These are phyloP conservation scores for Tilletia setariae DNA, from an alignment of 1,284 basidiomycete genomes.

Conservation along the genomic window DNA sequence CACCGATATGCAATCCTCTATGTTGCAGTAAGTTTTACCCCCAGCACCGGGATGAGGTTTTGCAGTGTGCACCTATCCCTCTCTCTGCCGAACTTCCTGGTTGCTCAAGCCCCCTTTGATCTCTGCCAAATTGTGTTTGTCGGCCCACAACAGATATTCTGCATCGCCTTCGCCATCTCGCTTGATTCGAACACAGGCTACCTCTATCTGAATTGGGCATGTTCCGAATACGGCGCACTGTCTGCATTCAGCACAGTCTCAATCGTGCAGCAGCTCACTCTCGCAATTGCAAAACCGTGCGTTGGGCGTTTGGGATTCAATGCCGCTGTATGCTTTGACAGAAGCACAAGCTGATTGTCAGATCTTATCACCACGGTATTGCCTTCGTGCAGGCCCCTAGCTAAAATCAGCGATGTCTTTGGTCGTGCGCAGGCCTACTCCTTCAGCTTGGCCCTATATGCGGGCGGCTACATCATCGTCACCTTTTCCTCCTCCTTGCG, in stretches of 20 bases:
- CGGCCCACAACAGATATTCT: conserved; percentile 60
- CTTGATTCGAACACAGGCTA: conserved; percentile 62
- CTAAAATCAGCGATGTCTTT: conserved; percentile 70
- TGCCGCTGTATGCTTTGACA: background rate
- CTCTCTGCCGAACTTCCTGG: too few relatives aligned
- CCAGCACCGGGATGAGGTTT: too few relatives aligned
- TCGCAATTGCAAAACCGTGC: conserved; percentile 68
- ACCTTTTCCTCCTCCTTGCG: conserved; percentile 64
- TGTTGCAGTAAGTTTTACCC: background rate
- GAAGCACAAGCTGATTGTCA: background rate
- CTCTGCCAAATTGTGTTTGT: too few relatives aligned
- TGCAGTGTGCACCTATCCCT: too few relatives aligned
- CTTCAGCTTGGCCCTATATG: conserved; percentile 60
- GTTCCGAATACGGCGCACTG: conserved; percentile 50
- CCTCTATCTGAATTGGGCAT: conserved; percentile 55
- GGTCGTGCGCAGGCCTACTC: conserved; percentile 63
- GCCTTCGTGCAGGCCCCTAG: conserved; percentile 59
- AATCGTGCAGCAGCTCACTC: conserved; percentile 55
- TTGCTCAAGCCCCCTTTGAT: too few relatives aligned
- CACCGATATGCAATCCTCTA: conserved; percentile 8
- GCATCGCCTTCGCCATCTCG: conserved; percentile 66
- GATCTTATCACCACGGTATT: background rate
- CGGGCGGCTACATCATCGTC: conserved; percentile 65
- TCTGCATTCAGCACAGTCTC: conserved; percentile 56
- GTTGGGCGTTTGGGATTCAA: background rate